phyloP scores from a whole-genome alignment of 140 eudicot species.

The Anethum foeniculum region DNA sequence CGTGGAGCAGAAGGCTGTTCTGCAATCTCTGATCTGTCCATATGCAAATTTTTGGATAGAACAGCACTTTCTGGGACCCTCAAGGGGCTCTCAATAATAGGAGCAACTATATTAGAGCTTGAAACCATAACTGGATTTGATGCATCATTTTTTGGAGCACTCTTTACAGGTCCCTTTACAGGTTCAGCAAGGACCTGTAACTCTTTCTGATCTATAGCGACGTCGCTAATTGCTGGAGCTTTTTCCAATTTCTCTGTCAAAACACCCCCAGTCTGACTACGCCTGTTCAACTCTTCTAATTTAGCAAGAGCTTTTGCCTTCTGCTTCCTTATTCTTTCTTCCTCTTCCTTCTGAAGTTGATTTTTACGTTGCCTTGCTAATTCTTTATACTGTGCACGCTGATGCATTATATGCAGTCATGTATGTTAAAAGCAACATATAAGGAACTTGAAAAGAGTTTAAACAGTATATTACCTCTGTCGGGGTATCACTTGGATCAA shows the following conservation, averaged over 20 bases:
- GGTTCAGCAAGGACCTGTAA: conserved; percentile 24
- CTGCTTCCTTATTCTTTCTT: conserved; percentile 78
- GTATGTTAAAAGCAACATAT: not conserved
- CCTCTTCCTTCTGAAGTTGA: conserved; percentile 90
- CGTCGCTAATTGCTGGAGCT: conserved; percentile 15
- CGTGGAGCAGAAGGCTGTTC: conserved; percentile 22
- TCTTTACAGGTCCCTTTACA: conserved; percentile 17
- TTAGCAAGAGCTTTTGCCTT: conserved; percentile 89
- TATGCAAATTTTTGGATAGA: conserved; percentile 10
- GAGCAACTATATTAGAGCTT: conserved; percentile 25
- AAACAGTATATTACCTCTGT: conserved; percentile 37
- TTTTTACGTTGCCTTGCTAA: conserved; percentile 84
- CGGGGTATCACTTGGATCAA: conserved; percentile 52
- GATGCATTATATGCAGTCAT: conserved; percentile 12
- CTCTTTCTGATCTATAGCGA: conserved; percentile 25
- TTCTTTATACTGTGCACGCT: conserved; percentile 90
- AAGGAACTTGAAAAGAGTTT: not conserved
- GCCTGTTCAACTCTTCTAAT: conserved; percentile 82
- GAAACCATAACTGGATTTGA: conserved; percentile 15
- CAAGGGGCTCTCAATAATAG: conserved; percentile 14
- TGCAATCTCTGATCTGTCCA: conserved; percentile 14
- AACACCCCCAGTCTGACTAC: conserved; percentile 51
- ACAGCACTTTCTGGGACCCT: conserved; percentile 18
- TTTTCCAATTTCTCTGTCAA: conserved; percentile 34
- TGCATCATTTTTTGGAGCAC: conserved; percentile 19